Evolutionary conservation across 352 stramenopile genomes (phyloP).

Genomic region (Phytophthora europaea): DNA sequence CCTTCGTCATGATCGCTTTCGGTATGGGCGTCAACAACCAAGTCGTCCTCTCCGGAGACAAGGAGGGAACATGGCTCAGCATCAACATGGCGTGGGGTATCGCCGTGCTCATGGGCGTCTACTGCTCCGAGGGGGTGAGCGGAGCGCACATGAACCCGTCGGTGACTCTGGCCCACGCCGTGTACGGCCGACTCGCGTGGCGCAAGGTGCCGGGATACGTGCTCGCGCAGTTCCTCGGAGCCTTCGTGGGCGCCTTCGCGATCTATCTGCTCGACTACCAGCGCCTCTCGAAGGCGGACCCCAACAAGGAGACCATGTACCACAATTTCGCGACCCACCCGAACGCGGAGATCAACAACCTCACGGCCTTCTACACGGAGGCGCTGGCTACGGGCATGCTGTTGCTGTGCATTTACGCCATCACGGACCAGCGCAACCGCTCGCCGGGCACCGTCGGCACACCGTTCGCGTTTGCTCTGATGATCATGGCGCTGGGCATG

Average conservation of each 20-base stretch:
- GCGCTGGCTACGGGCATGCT: constrained; percentile 64
- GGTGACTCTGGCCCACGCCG: constrained; percentile 62
- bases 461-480: constrained; percentile 55
- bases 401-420: constrained; percentile 63
- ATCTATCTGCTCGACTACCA: constrained; percentile 68
- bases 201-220: constrained; percentile 58
- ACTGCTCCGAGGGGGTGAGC: constrained; percentile 59
- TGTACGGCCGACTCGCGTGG: constrained; percentile 58
- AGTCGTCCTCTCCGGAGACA: constrained; percentile 52
- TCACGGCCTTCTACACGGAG: constrained; percentile 67
- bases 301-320: constrained; percentile 51
- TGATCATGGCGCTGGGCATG: constrained; percentile 74
- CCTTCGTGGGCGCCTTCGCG: constrained; percentile 48
- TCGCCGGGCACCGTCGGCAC: constrained; percentile 45
- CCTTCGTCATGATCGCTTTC: constrained; percentile 65
- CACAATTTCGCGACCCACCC: constrained; percentile 66
- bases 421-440: constrained; percentile 61
- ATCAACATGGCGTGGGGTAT: constrained; percentile 70
- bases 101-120: constrained; percentile 65
- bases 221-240: constrained; percentile 48
- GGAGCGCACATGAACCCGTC: constrained; percentile 71
- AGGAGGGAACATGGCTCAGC: constrained; percentile 68
- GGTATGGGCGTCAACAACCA: constrained; percentile 74
- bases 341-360: constrained; percentile 45
- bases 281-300: constrained; percentile 53